Evolutionary conservation across 2,329 filamentous ascomycete genomes (phyloP).

Genomic region (Arthrobotrys conoides): DNA sequence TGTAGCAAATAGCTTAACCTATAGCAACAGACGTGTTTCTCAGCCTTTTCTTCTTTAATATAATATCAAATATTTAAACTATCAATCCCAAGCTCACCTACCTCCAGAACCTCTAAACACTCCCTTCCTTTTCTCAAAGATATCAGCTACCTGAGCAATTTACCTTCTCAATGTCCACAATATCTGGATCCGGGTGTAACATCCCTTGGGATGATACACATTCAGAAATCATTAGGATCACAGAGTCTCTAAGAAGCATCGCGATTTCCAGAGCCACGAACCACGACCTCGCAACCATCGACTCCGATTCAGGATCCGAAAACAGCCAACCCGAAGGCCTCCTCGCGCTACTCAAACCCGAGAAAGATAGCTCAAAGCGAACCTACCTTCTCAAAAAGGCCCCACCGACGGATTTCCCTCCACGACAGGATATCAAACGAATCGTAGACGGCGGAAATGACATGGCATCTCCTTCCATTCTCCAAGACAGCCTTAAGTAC

Average conservation of each 20-base stretch:
- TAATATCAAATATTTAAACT: too few species aligned
- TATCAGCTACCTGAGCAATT: not conserved
- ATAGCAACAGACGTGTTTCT: too few species aligned
- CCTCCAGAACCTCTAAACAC: not conserved
- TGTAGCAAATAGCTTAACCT: too few species aligned
- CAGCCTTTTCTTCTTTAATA: too few species aligned
- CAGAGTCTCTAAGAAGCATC: not conserved
- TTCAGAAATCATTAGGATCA: not conserved
- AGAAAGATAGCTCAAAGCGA: not conserved
- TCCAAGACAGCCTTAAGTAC: slow-evolving; percentile 43
- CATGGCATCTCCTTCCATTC: slow-evolving; percentile 15
- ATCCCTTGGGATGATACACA: not conserved
- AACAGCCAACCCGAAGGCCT: not conserved
- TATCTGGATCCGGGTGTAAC: not conserved
- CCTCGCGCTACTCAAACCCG: too few species aligned
- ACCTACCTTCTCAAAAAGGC: slow-evolving; percentile 18
- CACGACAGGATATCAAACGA: slow-evolving; percentile 14
- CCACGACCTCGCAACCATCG: not conserved
- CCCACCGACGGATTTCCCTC: slow-evolving; percentile 1
- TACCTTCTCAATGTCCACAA: not conserved
- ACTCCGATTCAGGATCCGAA: not conserved
- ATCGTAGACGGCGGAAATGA: not conserved
- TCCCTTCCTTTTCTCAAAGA: not conserved
- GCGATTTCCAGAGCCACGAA: not conserved
- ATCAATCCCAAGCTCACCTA: not conserved